Base-by-base conservation (phyloP, 148 eudicot species). In the Rhododendron williamsianum region DNA sequence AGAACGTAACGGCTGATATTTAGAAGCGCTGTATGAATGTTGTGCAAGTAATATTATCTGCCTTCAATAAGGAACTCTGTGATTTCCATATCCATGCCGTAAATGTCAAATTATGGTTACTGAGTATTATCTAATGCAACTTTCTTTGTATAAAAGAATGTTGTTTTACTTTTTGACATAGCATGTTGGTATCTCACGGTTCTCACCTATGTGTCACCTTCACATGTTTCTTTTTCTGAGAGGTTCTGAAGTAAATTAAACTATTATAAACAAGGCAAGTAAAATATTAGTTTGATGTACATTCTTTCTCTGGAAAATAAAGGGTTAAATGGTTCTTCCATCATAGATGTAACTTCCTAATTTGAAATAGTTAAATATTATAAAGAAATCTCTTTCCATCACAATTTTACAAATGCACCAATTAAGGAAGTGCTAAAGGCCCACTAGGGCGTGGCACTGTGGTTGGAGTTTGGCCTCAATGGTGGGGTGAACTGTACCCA, bases 381-480 rank as follows among this genome's bases (percentile, higher is more conserved):
- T 46, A 23, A 77, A 41, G 23, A 77, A 8, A 2, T 43, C 6
- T 19, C 12, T 21, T 43, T 77, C 30, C 80, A 41, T 45, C 13
- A 7, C 27, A 10, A 45, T 23, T 8, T 19, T 3, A 45, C 30
- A 4, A 13, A 33, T 71, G 76, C 41, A 71, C 18, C 3, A 6
- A 78, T 46, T 78, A 10, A 78, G 81, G 9, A 25, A 78, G 58
- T 25, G 58, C 81, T 78, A n/a, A n/a, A 77, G 81, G 56, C 27
- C 30, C 25, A 16, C 56, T 38, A n/a, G 81, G 56, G 8, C 9
- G 9, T 71, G 38, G 76, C 35, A 71, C 3, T 30, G 18, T 71
- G 38, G 38, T 71, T 71, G 19, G 41, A 13, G 38, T 33, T 33
- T 41, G 41, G 33, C 41, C 38, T 71, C 41, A 71, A 33, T 30